Evolutionary conservation across 768 basidiomycete genomes (phyloP).

Genomic region (Lactifluus rugatus): DNA sequence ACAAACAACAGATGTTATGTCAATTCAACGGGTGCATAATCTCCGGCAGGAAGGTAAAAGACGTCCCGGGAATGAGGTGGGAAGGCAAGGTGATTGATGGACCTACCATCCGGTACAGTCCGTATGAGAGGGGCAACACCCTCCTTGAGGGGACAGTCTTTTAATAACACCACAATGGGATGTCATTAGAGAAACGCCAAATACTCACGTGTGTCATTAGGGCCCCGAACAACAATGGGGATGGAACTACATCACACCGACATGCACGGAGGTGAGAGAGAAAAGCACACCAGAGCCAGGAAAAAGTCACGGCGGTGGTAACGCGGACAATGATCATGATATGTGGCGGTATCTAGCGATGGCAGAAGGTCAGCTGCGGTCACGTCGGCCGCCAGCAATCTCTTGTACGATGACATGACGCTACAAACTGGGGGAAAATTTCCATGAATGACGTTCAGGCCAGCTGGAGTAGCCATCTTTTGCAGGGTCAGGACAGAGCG

Average conservation of each 20-base stretch:
- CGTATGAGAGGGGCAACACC: no score
- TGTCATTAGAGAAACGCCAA: slow-evolving; percentile 49
- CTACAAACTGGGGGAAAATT: neutral
- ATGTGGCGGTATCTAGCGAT: no score
- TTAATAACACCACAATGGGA: slow-evolving; percentile 38
- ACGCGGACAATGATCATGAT: no score
- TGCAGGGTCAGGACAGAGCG: neutral
- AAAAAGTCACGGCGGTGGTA: neutral
- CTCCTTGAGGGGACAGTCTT: no score
- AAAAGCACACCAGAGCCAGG: neutral
- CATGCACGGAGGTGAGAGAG: neutral
- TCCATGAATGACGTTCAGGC: neutral
- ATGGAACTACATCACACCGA: neutral
- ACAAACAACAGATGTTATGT: no score
- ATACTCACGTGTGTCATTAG: slow-evolving; percentile 52
- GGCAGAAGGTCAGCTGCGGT: neutral
- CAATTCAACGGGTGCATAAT: no score
- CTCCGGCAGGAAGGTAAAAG: no score
- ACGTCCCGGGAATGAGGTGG: no score
- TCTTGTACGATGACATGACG: neutral
- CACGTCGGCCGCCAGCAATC: neutral
- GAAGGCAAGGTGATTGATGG: no score
- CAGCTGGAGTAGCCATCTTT: neutral
- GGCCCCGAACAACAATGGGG: slow-evolving; percentile 26
- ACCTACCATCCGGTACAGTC: no score